A percentile compares a stretch with the other conserved stretches of the same genome.
Conservation (phyloP, 202 grass and related monocot genomes). For the Bolboschoenoplectus hybrid region DNA sequence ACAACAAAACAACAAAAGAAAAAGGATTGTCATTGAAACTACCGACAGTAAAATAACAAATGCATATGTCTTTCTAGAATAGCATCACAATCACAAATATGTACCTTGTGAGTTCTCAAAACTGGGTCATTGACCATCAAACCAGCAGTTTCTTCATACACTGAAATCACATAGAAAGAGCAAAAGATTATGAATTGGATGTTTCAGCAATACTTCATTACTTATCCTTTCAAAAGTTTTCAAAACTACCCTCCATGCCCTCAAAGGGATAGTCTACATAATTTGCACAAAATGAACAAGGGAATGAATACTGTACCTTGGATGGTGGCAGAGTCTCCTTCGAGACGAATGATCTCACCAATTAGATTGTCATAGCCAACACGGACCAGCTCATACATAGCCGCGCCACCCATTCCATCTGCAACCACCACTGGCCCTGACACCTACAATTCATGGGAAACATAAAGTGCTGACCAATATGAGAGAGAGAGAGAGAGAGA, state of each 20-base stretch:
- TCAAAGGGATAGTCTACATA: background rate
- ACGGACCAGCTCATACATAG: constrained; percentile 91
- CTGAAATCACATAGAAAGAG: constrained; percentile 45
- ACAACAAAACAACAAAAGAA: constrained; percentile 19
- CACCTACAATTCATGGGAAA: constrained; percentile 47
- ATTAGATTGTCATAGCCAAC: constrained; percentile 84
- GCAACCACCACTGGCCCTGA: constrained; percentile 90
- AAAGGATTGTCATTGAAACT: constrained; percentile 19
- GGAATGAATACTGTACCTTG: constrained; percentile 55
- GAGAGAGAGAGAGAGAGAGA: background rate
- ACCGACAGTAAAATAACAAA: background rate
- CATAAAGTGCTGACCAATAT: background rate
- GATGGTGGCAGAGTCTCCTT: constrained; percentile 87
- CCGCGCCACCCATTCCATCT: constrained; percentile 93
- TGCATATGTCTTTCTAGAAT: background rate
- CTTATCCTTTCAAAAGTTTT: background rate
- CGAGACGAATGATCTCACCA: constrained; percentile 90
- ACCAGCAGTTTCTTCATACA: constrained; percentile 97
- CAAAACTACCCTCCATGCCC: constrained; percentile 1
- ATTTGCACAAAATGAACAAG: constrained; percentile 4
- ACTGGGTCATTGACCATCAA: constrained; percentile 95
- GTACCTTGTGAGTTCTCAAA: constrained; percentile 81
- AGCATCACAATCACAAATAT: background rate
- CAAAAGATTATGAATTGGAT: constrained; percentile 19
- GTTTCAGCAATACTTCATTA: background rate